These are phyloP conservation scores for Arthrobotrys musiformis DNA, from an alignment of 2,329 filamentous ascomycete genomes.

Conservation along the genomic window DNA sequence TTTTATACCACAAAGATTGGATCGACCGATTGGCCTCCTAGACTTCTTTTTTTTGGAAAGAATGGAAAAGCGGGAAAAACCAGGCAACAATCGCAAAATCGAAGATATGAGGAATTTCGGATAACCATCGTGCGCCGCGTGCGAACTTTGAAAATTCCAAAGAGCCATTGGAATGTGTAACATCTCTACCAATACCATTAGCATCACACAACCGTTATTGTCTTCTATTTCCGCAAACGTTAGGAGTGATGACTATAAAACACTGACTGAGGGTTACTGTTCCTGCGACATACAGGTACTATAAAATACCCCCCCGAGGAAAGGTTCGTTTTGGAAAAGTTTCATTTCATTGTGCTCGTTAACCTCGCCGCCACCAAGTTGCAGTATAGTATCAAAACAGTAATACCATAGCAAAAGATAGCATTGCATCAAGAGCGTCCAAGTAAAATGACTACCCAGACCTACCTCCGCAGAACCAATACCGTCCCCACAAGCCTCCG, in stretches of 20 bases:
- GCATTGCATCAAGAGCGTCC: not conserved
- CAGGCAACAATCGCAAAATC: slow-evolving; percentile 10
- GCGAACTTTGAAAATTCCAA: slow-evolving; percentile 15
- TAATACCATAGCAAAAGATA: not conserved
- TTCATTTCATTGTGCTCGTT: not conserved
- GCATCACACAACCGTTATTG: not conserved
- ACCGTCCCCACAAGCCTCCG: not conserved
- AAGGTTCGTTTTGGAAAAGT: not conserved
- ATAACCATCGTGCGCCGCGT: slow-evolving; percentile 12
- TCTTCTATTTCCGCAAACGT: slow-evolving; percentile 14
- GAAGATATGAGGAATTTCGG: slow-evolving; percentile 12
- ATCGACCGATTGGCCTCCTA: no score
- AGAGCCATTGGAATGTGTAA: slow-evolving; percentile 15
- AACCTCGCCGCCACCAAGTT: not conserved
- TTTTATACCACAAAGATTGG: no score
- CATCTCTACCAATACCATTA: slow-evolving; percentile 17
- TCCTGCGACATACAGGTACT: not conserved
- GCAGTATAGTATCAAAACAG: not conserved
- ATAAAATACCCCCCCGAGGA: not conserved
- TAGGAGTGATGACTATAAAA: not conserved
- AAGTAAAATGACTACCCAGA: slow-evolving; percentile 1
- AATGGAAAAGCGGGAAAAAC: not conserved
- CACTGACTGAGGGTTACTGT: not conserved
- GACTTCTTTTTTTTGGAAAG: not conserved
- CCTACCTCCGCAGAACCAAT: slow-evolving; percentile 1